Evolutionary conservation across 495 filamentous ascomycete genomes (phyloP).

Genomic region (Physcia stellaris): DNA sequence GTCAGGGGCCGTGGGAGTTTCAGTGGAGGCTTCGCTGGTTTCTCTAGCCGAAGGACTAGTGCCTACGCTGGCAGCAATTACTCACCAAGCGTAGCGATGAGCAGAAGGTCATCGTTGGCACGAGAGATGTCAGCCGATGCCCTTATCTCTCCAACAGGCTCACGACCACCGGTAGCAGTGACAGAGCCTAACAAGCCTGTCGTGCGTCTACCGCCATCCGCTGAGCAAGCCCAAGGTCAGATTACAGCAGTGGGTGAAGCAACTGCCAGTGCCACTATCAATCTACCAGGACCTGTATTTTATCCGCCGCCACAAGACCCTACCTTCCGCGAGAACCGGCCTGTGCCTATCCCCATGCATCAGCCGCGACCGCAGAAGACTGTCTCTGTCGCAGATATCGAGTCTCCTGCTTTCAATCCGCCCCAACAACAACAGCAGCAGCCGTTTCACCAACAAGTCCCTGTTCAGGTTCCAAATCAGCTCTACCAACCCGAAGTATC

Average conservation of each 20-base stretch:
- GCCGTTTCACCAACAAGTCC: conserved; percentile 86
- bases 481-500: conserved; percentile 36
- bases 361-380: conserved; percentile 92
- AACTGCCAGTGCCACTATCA: conserved; percentile 20
- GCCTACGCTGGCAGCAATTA: conserved; percentile 73
- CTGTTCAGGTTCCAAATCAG: conserved; percentile 48
- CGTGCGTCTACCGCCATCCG: conserved; percentile 69
- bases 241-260: conserved; percentile 5
- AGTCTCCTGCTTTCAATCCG: conserved; percentile 60
- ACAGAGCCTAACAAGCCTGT: conserved; percentile 58
- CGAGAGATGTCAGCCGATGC: conserved; percentile 59
- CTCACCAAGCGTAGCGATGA: conserved; percentile 82
- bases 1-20: conserved; percentile 55
- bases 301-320: conserved; percentile 58
- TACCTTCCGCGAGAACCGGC: conserved; percentile 63
- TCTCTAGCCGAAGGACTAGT: conserved; percentile 60
- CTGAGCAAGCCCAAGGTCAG: conserved; percentile 19
- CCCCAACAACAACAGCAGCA: conserved; percentile 67
- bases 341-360: conserved; percentile 73
- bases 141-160: conserved; percentile 63
- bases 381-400: conserved; percentile 88
- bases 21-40: conserved; percentile 45
- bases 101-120: conserved; percentile 78
- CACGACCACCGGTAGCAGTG: conserved; percentile 44
- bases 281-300: conserved; percentile 39